Conservation (phyloP, 352 stramenopile genomes). For the Phytophthora cryptogea region DNA sequence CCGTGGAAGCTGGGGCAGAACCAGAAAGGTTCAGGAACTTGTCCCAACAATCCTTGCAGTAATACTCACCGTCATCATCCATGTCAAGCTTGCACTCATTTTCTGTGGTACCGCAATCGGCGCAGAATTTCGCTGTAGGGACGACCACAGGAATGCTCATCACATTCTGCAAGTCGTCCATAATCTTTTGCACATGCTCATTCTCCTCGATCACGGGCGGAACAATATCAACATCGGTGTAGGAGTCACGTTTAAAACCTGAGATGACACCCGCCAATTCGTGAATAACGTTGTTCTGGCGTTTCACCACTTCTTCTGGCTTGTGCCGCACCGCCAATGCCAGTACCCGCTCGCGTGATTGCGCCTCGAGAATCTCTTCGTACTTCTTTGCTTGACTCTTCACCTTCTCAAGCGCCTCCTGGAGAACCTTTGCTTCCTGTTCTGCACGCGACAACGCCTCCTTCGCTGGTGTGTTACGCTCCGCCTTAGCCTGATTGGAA, state of each 20-base stretch:
- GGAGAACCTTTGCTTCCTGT: slow-evolving; percentile 71
- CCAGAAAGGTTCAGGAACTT: slow-evolving; percentile 73
- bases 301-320: slow-evolving; percentile 70
- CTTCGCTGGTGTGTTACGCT: slow-evolving; percentile 55
- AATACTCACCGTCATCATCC: slow-evolving; percentile 84
- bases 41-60: slow-evolving; percentile 90
- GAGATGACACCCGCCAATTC: slow-evolving; percentile 75
- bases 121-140: slow-evolving; percentile 76
- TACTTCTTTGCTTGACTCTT: slow-evolving; percentile 88
- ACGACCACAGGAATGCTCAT: slow-evolving; percentile 85
- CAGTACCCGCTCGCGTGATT: slow-evolving; percentile 73
- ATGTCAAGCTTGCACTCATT: slow-evolving; percentile 77
- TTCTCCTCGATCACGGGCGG: slow-evolving; percentile 64
- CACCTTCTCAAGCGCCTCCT: slow-evolving; percentile 83
- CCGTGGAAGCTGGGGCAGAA: slow-evolving; percentile 15
- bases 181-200: slow-evolving; percentile 67
- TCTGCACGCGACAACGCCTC: slow-evolving; percentile 72
- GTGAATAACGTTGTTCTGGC: slow-evolving; percentile 84
- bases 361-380: slow-evolving; percentile 75
- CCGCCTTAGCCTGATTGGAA: slow-evolving; percentile 45
- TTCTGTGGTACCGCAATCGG: slow-evolving; percentile 78
- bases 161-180: slow-evolving; percentile 77
- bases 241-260: slow-evolving; percentile 77
- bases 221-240: slow-evolving; percentile 71
- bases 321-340: slow-evolving; percentile 76